Percentiles rank a stretch among this genome's conserved stretches.
These are phyloP conservation scores for Hamiltosporidium tvaerminnensis DNA, from an alignment of 371 early-diverging fungal genomes.

Conservation along the genomic window DNA sequence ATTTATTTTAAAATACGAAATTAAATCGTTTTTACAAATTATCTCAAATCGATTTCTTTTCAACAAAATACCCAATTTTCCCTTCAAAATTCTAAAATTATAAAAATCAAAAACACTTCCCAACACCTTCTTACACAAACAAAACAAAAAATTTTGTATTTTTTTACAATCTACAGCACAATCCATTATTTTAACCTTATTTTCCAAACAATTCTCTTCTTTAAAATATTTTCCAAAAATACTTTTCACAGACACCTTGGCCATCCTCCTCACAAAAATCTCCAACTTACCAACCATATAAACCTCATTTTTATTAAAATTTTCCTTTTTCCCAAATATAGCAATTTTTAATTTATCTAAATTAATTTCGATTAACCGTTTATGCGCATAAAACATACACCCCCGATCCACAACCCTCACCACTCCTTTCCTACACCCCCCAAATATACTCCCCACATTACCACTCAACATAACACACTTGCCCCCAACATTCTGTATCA, in stretches of 20 bases:
- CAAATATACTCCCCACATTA: constrained; percentile 8
- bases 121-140: constrained; percentile 34
- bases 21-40: constrained; percentile 21
- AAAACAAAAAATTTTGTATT: constrained; percentile 32
- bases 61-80: constrained; percentile 27
- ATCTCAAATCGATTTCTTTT: constrained; percentile 33
- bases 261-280: neutral
- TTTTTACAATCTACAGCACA: constrained; percentile 8
- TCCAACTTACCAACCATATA: neutral
- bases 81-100: constrained; percentile 35
- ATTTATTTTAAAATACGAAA: constrained; percentile 20
- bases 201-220: neutral
- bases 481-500: constrained; percentile 9
- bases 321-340: constrained; percentile 3
- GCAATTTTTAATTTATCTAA: neutral
- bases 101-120: constrained; percentile 14
- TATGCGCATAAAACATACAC: neutral
- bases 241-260: neutral
- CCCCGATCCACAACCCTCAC: neutral
- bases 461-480: constrained; percentile 24
- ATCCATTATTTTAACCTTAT: neutral
- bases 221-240: constrained; percentile 9
- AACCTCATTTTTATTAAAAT: neutral
- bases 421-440: neutral
- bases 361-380: neutral